phyloP scores from a whole-genome alignment of 352 stramenopile species.

The Pythium aristosporum region DNA sequence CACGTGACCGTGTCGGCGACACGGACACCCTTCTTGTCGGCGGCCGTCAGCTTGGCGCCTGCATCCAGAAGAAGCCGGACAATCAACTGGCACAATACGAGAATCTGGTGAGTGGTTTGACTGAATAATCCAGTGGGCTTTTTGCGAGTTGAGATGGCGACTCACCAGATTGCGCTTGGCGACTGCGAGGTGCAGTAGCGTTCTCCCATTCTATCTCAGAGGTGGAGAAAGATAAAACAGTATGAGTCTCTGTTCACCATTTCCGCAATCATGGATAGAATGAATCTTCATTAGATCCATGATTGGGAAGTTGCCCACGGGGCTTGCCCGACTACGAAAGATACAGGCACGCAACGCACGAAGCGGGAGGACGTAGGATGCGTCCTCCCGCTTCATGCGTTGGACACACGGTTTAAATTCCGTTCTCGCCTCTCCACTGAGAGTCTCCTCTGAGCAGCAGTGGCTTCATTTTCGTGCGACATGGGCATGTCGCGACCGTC shows the following conservation, averaged over 20 bases:
- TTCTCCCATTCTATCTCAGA: constrained; percentile 33
- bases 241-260: not conserved
- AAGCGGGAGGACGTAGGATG: too few relatives aligned
- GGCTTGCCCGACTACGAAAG: too few relatives aligned
- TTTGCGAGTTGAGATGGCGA: not conserved
- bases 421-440: not conserved
- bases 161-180: constrained; percentile 34
- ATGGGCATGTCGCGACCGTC: not conserved
- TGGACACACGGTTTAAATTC: not conserved
- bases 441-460: not conserved
- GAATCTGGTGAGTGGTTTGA: too few relatives aligned
- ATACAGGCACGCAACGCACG: too few relatives aligned
- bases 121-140: not conserved
- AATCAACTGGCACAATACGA: constrained; percentile 11
- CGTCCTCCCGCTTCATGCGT: too few relatives aligned
- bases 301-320: not conserved
- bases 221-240: not conserved
- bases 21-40: constrained; percentile 28
- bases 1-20: constrained; percentile 21
- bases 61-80: constrained; percentile 21
- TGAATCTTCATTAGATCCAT: not conserved
- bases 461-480: constrained; percentile 9
- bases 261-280: not conserved
- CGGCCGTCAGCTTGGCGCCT: constrained; percentile 13
- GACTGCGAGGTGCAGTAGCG: constrained; percentile 31